Evolutionary conservation across 116 monocot genomes (phyloP).

Genomic region (Iris pallida): DNA sequence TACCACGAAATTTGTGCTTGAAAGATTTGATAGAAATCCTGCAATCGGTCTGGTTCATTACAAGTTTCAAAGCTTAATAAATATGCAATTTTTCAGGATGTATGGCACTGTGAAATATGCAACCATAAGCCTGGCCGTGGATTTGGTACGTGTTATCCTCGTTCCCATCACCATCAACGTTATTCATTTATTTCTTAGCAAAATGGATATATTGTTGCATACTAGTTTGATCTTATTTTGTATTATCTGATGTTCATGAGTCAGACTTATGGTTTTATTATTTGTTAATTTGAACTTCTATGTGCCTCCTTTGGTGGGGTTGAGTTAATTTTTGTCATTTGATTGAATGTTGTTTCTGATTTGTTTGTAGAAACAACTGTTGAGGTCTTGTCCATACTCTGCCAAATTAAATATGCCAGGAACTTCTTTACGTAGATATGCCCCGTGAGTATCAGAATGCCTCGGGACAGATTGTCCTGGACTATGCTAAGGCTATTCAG

Average conservation of each 20-base stretch:
- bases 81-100: constrained; percentile 12
- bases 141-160: constrained; percentile 61
- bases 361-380: constrained; percentile 68
- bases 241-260: too few relatives aligned
- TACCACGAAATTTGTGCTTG: too few relatives aligned
- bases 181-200: not conserved
- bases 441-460: constrained; percentile 82
- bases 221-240: too few relatives aligned
- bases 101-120: constrained; percentile 75
- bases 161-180: not conserved
- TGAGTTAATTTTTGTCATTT: not conserved
- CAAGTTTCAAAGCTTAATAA: too few relatives aligned
- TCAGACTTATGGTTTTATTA: too few relatives aligned
- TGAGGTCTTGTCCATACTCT: constrained; percentile 83
- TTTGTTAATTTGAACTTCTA: too few relatives aligned
- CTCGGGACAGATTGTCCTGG: constrained; percentile 86
- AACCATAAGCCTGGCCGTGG: constrained; percentile 91
- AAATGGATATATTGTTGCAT: too few relatives aligned
- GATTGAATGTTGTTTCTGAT: not conserved
- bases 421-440: constrained; percentile 94
- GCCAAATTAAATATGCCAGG: constrained; percentile 88
- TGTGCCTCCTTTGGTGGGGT: too few relatives aligned
- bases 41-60: too few relatives aligned
- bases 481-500: constrained; percentile 87
- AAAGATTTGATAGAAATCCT: too few relatives aligned